Conservation (phyloP, 805 yeast species). For the Schizosaccharomyces osmophilus region DNA sequence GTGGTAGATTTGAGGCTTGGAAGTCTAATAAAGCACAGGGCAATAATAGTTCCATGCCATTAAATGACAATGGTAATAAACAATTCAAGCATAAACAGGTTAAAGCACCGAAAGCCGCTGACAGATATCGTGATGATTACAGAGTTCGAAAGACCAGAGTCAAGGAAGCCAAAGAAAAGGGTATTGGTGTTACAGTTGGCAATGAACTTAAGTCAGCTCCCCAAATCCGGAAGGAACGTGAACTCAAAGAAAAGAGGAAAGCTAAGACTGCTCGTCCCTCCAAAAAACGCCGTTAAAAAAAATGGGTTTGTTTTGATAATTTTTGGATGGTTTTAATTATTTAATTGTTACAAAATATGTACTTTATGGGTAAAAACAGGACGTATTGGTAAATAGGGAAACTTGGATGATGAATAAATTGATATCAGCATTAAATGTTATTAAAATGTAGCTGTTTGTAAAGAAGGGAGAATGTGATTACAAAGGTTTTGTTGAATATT, state of each 20-base stretch:
- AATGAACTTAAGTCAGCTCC: constrained; percentile 43
- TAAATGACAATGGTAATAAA: constrained; percentile 2
- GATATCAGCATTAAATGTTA: too few species aligned
- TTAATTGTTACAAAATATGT: not conserved
- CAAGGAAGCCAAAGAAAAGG: constrained; percentile 52
- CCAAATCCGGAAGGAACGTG: constrained; percentile 58
- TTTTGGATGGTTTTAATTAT: not conserved
- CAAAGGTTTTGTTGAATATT: too few species aligned
- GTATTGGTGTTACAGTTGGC: constrained; percentile 43
- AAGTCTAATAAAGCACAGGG: constrained; percentile 20
- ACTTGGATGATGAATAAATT: too few species aligned
- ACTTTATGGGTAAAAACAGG: not conserved
- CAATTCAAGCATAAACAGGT: constrained; percentile 47
- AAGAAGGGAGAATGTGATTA: too few species aligned
- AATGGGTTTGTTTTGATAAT: not conserved
- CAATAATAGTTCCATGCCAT: constrained; percentile 9
- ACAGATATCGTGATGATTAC: constrained; percentile 68
- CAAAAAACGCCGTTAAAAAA: constrained; percentile 13
- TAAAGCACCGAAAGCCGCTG: constrained; percentile 78
- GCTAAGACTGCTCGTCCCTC: constrained; percentile 72
- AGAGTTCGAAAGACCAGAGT: constrained; percentile 61
- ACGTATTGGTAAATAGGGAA: not conserved
- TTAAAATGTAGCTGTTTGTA: too few species aligned
- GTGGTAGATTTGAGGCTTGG: constrained; percentile 89
- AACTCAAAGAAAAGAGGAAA: constrained; percentile 38